Evolutionary conservation across 2,329 filamentous ascomycete genomes (phyloP).

Genomic region (Fusarium hainanense): DNA sequence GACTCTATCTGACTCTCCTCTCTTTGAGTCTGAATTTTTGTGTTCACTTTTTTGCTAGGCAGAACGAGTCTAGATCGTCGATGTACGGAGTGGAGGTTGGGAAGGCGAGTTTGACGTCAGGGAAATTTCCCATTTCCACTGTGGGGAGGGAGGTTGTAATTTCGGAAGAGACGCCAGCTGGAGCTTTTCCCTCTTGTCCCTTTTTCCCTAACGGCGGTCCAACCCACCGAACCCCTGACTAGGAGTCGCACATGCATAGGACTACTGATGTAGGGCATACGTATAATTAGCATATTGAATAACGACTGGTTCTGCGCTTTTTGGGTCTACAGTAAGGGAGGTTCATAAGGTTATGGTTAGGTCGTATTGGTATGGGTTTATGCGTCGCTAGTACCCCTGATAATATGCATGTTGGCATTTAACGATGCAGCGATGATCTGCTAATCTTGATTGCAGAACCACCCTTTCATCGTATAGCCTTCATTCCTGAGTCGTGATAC

Average conservation of each 20-base stretch:
- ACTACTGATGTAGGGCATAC: constrained; percentile 26
- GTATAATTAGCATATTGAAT: constrained; percentile 13
- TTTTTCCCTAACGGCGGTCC: constrained; percentile 10
- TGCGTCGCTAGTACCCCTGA: constrained; percentile 25
- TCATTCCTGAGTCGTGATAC: constrained; percentile 29
- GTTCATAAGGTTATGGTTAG: constrained; percentile 2
- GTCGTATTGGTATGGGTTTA: constrained; percentile 11
- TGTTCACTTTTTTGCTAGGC: neutral
- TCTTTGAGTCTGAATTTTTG: constrained; percentile 2
- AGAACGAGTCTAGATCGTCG: constrained; percentile 32
- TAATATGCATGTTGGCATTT: constrained; percentile 20
- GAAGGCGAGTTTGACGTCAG: constrained; percentile 38
- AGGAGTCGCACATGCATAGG: constrained; percentile 27
- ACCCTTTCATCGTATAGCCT: neutral
- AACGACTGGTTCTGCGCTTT: neutral
- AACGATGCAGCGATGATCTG: constrained; percentile 4
- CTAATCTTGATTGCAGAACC: neutral
- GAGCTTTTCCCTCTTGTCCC: constrained; percentile 8
- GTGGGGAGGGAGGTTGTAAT: constrained; percentile 42
- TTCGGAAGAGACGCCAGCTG: constrained; percentile 18
- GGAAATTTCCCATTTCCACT: constrained; percentile 33
- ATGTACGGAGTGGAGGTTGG: constrained; percentile 21
- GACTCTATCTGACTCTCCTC: neutral
- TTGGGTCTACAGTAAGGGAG: constrained; percentile 7
- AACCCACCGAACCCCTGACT: constrained; percentile 25